Evolutionary conservation across 1,284 basidiomycete genomes (phyloP), one percentile per base, ranked within the genome.

Genomic region (Afroboletus lepidellus): DNA sequence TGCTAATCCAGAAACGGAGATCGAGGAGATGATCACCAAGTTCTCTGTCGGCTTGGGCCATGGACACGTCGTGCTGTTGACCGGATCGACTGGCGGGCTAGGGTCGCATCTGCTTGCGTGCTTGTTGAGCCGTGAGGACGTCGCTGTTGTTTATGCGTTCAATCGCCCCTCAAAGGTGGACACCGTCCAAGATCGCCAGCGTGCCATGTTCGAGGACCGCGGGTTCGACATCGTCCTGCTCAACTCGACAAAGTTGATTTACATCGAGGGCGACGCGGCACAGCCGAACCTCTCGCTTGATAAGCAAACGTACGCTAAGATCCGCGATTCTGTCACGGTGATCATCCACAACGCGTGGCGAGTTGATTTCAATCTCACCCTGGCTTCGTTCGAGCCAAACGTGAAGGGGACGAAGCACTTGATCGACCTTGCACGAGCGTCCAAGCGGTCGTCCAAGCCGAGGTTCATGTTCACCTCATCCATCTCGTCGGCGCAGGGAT

Each of bases 301-400:
- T 23, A 50, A 53, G 2, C 24, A 41, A 9, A 48, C 60, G n/a
- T 66, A 63, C 24, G 50, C 53, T 5, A 49, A 65, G 55, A 57
- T 72, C 24, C 58, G 56, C 6, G 36, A 55, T 34, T 56, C 58
- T 15, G 54, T 63, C 11, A 68, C 65, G 2, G 32, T 57, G 25
- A 60, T 33, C 16, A 12, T 33, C 15, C 32, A 39, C 15, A 23
- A 39, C 23, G 38, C 38, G 15, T 39, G 38, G 67, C 60, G 65
- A 1, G 58, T 73, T 4, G 67, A 75, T 55, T 74, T 74, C 57
- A 72, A 73, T 15, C 54, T 72, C 1, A 56, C 60, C 7, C 45
- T 72, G 12, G 55, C 63, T 1, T 72, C 72, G 3, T 71, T 72
- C 41, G 71, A 72, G 41, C 54, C 63, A 0, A 60, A 68, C 30